Conservation (phyloP, 495 filamentous ascomycete genomes). For the Aeminium ludgeri region DNA sequence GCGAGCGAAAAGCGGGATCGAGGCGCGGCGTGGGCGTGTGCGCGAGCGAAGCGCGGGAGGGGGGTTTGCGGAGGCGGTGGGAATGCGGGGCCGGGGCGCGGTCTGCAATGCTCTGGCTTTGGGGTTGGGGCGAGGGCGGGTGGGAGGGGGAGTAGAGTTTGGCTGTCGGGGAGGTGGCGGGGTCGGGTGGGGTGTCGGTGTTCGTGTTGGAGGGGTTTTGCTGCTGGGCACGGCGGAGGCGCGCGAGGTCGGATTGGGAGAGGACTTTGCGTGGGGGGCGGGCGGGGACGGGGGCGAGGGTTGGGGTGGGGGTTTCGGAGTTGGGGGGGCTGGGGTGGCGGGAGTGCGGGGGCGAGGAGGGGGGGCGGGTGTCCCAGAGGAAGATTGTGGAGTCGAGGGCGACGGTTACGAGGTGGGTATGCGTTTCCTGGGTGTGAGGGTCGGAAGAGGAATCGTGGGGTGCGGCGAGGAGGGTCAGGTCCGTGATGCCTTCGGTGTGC, state of each 20-base stretch:
- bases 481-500: constrained; percentile 81
- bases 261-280: constrained; percentile 23
- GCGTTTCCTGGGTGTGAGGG: constrained; percentile 2
- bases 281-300: background rate
- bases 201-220: constrained; percentile 14
- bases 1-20: constrained; percentile 16
- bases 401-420: constrained; percentile 21
- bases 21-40: constrained; percentile 24
- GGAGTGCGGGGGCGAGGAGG: too few relatives aligned
- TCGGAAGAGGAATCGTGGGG: too few relatives aligned
- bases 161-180: constrained; percentile 5
- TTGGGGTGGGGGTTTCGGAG: background rate
- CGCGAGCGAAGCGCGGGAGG: constrained; percentile 22
- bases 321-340: background rate
- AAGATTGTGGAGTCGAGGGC: constrained; percentile 29
- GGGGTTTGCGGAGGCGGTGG: background rate
- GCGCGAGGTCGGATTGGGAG: constrained; percentile 23
- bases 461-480: constrained; percentile 43
- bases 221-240: constrained; percentile 17
- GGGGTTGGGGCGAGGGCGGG: constrained; percentile 11
- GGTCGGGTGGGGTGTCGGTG: constrained; percentile 4
- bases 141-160: constrained; percentile 1
- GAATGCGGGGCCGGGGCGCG: too few relatives aligned
- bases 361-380: constrained; percentile 25
- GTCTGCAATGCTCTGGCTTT: constrained; percentile 22